These are phyloP conservation scores for Cardamine occulta DNA, from an alignment of 345 rosid species.

Conservation along the genomic window DNA sequence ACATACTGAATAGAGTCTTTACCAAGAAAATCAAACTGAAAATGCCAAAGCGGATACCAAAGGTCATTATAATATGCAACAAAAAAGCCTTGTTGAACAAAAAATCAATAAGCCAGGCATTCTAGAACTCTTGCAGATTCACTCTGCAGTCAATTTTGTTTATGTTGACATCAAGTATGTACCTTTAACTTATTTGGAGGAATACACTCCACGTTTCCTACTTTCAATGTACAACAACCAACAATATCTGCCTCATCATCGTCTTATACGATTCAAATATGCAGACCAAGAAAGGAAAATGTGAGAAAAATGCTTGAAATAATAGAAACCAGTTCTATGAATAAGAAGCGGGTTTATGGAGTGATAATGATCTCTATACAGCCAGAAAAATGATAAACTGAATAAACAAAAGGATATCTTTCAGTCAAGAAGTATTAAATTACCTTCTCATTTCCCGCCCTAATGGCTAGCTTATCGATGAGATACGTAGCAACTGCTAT, in stretches of 20 bases:
- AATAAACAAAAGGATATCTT: background rate
- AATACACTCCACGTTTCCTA: conserved; percentile 88
- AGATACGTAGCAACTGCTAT: conserved; percentile 98
- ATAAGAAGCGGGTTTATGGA: background rate
- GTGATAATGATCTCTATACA: conserved; percentile 2
- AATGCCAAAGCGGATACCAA: conserved; percentile 31
- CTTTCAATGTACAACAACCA: conserved; percentile 98
- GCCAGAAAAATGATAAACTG: background rate
- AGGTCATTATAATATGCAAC: conserved; percentile 16
- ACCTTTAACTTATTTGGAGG: conserved; percentile 91
- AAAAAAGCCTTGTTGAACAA: conserved; percentile 18
- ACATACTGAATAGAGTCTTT: conserved; percentile 97
- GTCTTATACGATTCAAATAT: conserved; percentile 54
- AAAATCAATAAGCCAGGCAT: background rate
- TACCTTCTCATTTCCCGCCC: conserved; percentile 99
- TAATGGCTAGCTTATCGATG: conserved; percentile 94
- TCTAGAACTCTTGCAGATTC: conserved; percentile 8
- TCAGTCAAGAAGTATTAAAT: conserved; percentile 12
- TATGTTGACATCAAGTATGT: conserved; percentile 23
- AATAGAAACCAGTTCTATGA: background rate
- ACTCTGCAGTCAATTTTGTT: conserved; percentile 2
- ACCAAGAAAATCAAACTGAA: conserved; percentile 99
- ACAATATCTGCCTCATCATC: conserved; percentile 99
- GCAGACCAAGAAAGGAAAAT: conserved; percentile 20
- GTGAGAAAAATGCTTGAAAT: conserved; percentile 14